Evolutionary conservation across 1,284 basidiomycete genomes (phyloP), one percentile per base, ranked within the genome.

Genomic region (Lentinula novae-zelandiae): DNA sequence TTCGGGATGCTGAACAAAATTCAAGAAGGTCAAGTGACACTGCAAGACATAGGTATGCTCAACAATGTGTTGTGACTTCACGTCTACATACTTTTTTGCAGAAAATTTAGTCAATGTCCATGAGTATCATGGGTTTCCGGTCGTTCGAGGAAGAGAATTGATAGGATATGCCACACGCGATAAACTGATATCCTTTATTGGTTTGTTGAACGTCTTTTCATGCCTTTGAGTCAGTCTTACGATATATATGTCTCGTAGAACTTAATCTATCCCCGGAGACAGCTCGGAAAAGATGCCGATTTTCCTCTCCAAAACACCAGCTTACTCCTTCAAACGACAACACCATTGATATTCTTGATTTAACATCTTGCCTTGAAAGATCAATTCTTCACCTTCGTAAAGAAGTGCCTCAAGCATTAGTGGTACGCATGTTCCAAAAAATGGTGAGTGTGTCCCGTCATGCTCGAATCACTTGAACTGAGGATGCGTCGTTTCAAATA

Each of bases 361-460:
- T 87, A 49, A 82, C 83, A 1, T 63, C 68, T 2, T 70, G 82
- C 38, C 71, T 88, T 3, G 86, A 89, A 67, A 80, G 82, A 60
- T 78, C 85, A 0, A 75, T 84, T 2, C 75, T 89, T 60, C 84
- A 87, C 62, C 75, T 90, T 60, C 77, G 85, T 49, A 83, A 84
- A 67, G 84, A 87, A 63, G 82, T 87, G 15, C 86, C 88, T 3
- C 79, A 86, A 66, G 86, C 90, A 66, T 73, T 87, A 15, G 85
- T 90, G 8, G 85, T 89, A 36, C 82, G 77, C 67, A 86, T 87
- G 80, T 89, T 90, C 74, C 87, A 89, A 70, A 87, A 84, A 73
- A 72, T 90, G 70, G 87, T 86, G 60, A 54, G 81, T 70, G 22
- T 8, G 27, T 57, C 31, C 46, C 20, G 10, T 15, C 8, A 33